Base-by-base conservation (phyloP, 306 rosid genomes). In the Nissolia schottii region DNA sequence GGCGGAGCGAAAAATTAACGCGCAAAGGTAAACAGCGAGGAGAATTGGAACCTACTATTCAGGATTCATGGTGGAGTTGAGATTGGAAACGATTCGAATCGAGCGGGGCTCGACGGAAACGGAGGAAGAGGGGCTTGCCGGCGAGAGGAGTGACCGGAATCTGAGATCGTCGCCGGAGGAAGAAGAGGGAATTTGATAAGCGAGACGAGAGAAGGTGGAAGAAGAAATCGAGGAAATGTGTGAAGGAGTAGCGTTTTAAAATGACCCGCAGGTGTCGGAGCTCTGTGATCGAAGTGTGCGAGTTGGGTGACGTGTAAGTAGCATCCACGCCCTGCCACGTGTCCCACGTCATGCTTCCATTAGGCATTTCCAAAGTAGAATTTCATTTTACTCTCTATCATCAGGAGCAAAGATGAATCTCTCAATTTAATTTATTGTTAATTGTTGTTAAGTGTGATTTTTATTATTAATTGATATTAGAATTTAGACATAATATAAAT, bases 41-140 rank as follows among this genome's bases (percentile, higher is more conserved):
- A 51, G 51, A 69, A 73, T 71, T 77, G 10, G 70, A 59, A 83
- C 98, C 81, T 80, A 94, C 98, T 94, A 94, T 82, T 94, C 98
- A 73, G 98, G 97, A 85, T 88, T 94, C 98, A 94, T 94, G 89
- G 78, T 59, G 68, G 55, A 1, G 70, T 15, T 45, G 67, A 59
- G 75, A 80, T 25, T 5, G 46, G 55, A 57, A 79, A 59, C 68
- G 77, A 64, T 56, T 54, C 0, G 64, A 88, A 74, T 68, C 80
- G 53, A 38, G 48, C 23, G 13, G 64, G 60, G 22, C 5, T 56
- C 28, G 43, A 20, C 6, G 57, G 32, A 63, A 6, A 40, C 2
- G 6, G 22, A 35, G 64, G 60, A 34, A 11, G 1, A 13, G 43
- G 43, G 45, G 50, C 13, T 68, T 7, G 23, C 77, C 83, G 87